Conservation (phyloP, 768 basidiomycete genomes). For the Boletus pseudo-olivaceus region DNA sequence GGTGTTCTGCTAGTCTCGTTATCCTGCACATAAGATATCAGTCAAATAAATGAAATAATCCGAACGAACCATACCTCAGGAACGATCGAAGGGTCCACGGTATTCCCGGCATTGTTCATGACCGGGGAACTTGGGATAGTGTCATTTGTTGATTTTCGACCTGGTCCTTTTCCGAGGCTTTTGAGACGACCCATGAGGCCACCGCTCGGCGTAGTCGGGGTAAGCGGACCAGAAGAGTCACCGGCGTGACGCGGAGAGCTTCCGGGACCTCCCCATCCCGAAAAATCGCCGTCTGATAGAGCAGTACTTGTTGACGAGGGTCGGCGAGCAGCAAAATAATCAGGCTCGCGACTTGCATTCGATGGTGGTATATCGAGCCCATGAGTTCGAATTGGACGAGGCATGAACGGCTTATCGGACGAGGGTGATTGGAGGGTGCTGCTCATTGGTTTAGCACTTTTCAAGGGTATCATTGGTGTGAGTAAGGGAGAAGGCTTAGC, state of each 20-base stretch:
- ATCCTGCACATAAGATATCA: conserved; percentile 19
- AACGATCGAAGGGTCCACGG: conserved; percentile 12
- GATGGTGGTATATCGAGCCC: conserved; percentile 39
- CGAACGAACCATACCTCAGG: conserved; percentile 24
- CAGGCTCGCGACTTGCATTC: conserved; percentile 34
- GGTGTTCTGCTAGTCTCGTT: conserved; percentile 43
- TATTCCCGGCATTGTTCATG: conserved; percentile 7
- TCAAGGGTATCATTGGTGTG: conserved; percentile 56
- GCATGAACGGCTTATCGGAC: conserved; percentile 29
- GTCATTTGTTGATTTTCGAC: conserved; percentile 28
- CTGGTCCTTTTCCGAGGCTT: conserved; percentile 62
- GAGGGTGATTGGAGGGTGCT: conserved; percentile 45
- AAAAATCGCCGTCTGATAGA: conserved; percentile 50
- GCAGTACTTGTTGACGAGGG: conserved; percentile 41
- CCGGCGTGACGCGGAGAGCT: conserved; percentile 33
- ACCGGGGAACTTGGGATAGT: conserved; percentile 25
- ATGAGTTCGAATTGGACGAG: conserved; percentile 40
- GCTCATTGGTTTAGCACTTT: conserved; percentile 27
- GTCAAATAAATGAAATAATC: background rate
- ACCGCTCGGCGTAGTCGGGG: conserved; percentile 47
- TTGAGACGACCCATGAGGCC: conserved; percentile 80
- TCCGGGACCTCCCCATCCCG: conserved; percentile 37
- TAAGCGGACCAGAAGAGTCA: conserved; percentile 36
- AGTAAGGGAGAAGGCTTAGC: conserved; percentile 52
- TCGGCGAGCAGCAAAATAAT: conserved; percentile 54